Base-by-base conservation (phyloP, 495 filamentous ascomycete genomes). In the Xylaria sp. region DNA sequence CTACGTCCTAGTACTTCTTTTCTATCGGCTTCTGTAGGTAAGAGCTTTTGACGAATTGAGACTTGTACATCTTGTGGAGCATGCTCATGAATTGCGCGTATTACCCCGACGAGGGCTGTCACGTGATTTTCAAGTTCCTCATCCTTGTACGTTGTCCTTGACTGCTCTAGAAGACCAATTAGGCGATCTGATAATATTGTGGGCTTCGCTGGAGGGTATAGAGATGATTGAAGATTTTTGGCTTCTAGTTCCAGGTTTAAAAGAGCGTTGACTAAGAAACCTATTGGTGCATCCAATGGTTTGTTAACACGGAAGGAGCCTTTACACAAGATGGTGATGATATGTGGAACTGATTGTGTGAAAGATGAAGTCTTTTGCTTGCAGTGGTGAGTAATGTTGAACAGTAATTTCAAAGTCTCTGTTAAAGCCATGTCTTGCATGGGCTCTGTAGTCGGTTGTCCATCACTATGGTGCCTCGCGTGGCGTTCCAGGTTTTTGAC, bases 321-420 rank as follows among this genome's bases (percentile, higher is more conserved):
- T 41, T 80, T 83, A 68, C 73, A 79, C 35, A 99, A 86, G 15
- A 97, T 87, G 67, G 88, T 91, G 70, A 96, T 82, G 15, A 99
- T 89, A 67, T 88, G 85, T 4, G 90, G 87, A 41, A 97, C 86
- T 0, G 92, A 90, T 19, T 84, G 79, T 0, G 89, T 87, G 77
- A 97, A 97, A 1, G 83, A 79, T 24, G 76, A 78, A 29, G 83
- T 76, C 15, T 90, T 82, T 63, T 89, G 83, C 0, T 90, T 88
- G 74, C 88, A 90, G 72, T 90, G 88, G 76, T 93, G 89, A 6
- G 89, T 91, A 48, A 97, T 81, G 79, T 97, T 98, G 82, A 97
- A 99, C 8, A 97, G 80, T 53, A 99, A 84, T 76, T 98, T 97
- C 15, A 97, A 81, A 1, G 90, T 93, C 76, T 99, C 97, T 0